Base-by-base conservation (phyloP, 495 filamentous ascomycete species). In the Podospora didyma region DNA sequence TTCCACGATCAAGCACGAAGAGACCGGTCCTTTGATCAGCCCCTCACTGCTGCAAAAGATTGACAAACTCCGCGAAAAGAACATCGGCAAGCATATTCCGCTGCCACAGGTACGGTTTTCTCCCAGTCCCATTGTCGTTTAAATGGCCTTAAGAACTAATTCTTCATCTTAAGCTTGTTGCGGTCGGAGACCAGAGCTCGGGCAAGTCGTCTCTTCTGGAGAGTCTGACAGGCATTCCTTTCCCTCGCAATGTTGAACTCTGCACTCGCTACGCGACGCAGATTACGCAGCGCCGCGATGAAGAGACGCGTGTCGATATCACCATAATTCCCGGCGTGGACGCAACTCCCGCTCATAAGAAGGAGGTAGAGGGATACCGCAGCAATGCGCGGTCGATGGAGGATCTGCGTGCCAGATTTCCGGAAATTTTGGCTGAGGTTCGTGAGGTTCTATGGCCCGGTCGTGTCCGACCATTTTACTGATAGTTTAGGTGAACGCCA, bases 211-310 rank as follows among this genome's bases (percentile, higher is more conserved):
- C 74, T 1, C 53, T 78, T 0, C 69, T 81, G 2, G 73, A 81
- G 60, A 74, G 75, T n/a, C 49, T 82, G 12, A 80, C 76, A 2
- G 73, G 70, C 0, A 64, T 82, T 41, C 71, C 78, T 1, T 80
- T 82, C 55, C 75, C 77, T 2, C 60, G 68, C 14, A 73, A 65
- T 6, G 63, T 63, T 21, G 69, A 69, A n/a, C 69, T 80, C 2
- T 79, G 78, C 63, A 85, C 83, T 1, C 66, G 80, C 0, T 79
- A 79, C 50, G 77, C 76, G n/a, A 84, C 80, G 3, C 75, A 84
- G 46, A 82, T 84, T 53, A 76, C 75, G 2, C 79, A 75, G 42
- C 57, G 60, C 14, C 66, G 69, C 10, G 68, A 65, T 34, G 52
- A 60, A 2, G 12, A 48, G 9, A 21, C 46, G 3, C 57, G 58